Conservation (phyloP, 148 eudicot genomes). For the Amaranthus cruentus region DNA sequence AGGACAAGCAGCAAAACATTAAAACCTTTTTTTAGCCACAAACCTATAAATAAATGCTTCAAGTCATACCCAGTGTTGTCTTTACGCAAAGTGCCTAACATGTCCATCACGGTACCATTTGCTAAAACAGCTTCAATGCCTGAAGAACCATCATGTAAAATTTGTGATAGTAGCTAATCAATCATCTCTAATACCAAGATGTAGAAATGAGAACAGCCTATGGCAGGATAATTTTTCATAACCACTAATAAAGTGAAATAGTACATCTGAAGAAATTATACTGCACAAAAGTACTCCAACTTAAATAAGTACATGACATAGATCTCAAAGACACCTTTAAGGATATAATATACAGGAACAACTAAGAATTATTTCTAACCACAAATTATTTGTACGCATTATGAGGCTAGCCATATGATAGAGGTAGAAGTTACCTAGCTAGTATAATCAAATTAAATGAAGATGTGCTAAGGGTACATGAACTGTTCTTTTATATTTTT, state of each 20-base stretch:
- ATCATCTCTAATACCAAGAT: slow-evolving; percentile 12
- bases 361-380: not conserved
- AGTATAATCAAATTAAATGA: too few species aligned
- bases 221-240: not conserved
- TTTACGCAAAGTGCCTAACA: slow-evolving; percentile 93
- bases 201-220: slow-evolving; percentile 1
- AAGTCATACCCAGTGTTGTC: slow-evolving; percentile 99
- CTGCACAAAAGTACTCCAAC: not conserved
- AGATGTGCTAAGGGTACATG: too few species aligned
- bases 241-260: not conserved
- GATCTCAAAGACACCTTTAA: not conserved
- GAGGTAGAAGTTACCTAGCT: not conserved
- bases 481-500: too few species aligned
- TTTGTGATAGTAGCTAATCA: slow-evolving; percentile 10
- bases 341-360: not conserved
- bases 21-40: slow-evolving; percentile 16
- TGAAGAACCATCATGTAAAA: slow-evolving; percentile 28
- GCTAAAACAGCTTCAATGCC: slow-evolving; percentile 95
- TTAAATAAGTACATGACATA: not conserved
- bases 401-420: not conserved
- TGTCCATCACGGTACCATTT: slow-evolving; percentile 85
- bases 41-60: slow-evolving; percentile 98
- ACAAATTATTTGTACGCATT: not conserved
- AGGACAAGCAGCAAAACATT: not conserved
- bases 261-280: not conserved